These are phyloP conservation scores for Xylaria digitata DNA, from an alignment of 2,329 filamentous ascomycete species.

Conservation along the genomic window DNA sequence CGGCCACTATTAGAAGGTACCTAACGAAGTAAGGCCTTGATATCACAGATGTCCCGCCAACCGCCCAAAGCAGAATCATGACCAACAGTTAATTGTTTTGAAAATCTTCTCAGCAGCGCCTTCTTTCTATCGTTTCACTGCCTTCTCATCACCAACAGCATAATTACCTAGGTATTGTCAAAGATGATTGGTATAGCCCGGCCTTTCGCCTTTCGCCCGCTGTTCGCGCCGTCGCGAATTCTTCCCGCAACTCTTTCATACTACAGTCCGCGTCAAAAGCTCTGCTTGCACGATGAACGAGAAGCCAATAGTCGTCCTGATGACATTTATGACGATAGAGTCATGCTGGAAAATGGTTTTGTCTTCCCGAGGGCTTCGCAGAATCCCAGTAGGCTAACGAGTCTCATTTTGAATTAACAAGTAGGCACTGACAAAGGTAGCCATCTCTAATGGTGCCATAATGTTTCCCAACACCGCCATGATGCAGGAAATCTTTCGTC, in stretches of 20 bases:
- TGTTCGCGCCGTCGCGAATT: background rate
- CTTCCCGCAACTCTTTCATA: constrained; percentile 2
- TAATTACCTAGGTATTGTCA: background rate
- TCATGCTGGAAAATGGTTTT: background rate
- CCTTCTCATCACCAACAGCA: no score
- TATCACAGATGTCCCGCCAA: no score
- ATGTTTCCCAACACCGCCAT: constrained; percentile 8
- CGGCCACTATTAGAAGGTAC: no score
- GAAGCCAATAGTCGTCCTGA: background rate
- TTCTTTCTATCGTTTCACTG: no score
- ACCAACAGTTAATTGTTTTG: no score
- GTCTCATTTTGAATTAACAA: background rate
- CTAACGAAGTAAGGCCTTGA: no score
- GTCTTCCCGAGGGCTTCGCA: background rate
- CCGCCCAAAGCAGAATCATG: no score
- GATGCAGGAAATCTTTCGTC: constrained; percentile 5
- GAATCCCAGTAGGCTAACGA: background rate
- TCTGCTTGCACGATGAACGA: background rate
- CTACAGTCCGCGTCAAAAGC: background rate
- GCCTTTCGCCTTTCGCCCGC: background rate
- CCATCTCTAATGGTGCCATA: background rate
- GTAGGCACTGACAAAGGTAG: background rate
- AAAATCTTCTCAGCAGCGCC: no score
- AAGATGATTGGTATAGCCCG: background rate
- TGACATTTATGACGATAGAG: background rate